Conservation (phyloP, 2,329 filamentous ascomycete genomes). For the Ascosphaera apis region DNA sequence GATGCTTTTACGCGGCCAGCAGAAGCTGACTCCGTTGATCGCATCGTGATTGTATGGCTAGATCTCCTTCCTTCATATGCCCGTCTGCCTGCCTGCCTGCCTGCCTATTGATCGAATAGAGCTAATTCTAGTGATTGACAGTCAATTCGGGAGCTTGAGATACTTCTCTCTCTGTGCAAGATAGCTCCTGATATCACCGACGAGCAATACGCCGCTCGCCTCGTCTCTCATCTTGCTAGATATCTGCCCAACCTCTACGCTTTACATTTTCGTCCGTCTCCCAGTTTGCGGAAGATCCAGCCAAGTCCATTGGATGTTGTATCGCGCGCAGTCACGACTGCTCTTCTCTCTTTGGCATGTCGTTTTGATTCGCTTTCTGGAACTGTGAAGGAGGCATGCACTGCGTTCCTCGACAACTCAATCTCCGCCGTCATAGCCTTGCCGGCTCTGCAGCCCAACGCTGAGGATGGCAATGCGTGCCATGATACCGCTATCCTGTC, state of each 20-base stretch:
- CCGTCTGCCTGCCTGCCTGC: too few relatives aligned
- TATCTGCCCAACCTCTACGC: conserved; percentile 70
- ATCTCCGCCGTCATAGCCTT: conserved; percentile 33
- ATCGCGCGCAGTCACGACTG: conserved; percentile 53
- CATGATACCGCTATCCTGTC: conserved; percentile 33
- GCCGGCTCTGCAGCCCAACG: conserved; percentile 32
- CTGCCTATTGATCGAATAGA: too few relatives aligned
- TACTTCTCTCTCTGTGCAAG: conserved; percentile 75
- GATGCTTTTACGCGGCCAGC: not conserved
- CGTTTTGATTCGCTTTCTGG: conserved; percentile 47
- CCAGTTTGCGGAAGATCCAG: conserved; percentile 59
- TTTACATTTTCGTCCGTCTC: conserved; percentile 57
- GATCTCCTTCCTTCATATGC: too few relatives aligned
- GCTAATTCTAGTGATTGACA: conserved; percentile 14
- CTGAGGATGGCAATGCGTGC: conserved; percentile 24
- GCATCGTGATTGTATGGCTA: not conserved
- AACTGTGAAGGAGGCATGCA: conserved; percentile 41
- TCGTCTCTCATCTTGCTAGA: conserved; percentile 55
- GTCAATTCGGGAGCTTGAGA: conserved; percentile 78
- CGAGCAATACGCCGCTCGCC: conserved; percentile 48
- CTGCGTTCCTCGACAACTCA: conserved; percentile 51
- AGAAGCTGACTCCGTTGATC: not conserved
- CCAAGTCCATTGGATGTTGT: conserved; percentile 77
- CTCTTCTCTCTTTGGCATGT: conserved; percentile 57
- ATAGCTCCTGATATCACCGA: conserved; percentile 55